Base-by-base conservation (phyloP, 257 asterid genomes). In the Rauvolfia tetraphylla region DNA sequence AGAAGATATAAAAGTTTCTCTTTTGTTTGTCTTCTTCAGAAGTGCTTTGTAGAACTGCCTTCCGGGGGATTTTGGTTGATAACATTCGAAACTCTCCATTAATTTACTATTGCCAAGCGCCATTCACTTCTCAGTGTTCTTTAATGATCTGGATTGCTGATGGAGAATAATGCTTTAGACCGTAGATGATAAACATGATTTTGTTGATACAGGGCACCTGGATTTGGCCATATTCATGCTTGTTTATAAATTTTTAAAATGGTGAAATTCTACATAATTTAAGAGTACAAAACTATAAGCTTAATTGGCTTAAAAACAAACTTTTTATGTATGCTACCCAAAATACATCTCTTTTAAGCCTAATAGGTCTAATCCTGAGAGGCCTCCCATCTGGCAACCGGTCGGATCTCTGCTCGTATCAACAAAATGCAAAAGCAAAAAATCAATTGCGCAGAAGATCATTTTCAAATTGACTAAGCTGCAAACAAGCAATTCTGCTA, bases 31-130 rank as follows among this genome's bases (percentile, higher is more conserved):
- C 38, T 39, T 27, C 41, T 51, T 75, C 23, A 20, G 15, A 31
- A 65, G 41, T 67, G 33, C 51, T 48, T 67, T 8, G 74, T 39
- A 39, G 59, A 72, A 48, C 74, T 39, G 57, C 76, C 5, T 65
- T 7, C 38, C n/a, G 12, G 57, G 76, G 31, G 73, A 69, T 68
- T 69, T 76, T 77, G 61, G 42, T 31, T 56, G 14, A 34, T 41
- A 15, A 17, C 5, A 12, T 25, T 17, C 42, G 22, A 39, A 44
- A n/a, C 42, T 70, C 59, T 71, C 25, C 72, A 44, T 10, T n/a
- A 39, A 66, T 31, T 10, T 49, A 62, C 59, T 33, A 72, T 29
- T 13, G 38, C 1, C 7, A 11, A 33, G 31, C 14, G n/a, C 39
- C 25, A 22, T 53, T 53, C 59, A 53, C 59, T 53, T 53, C 27